Conservation (phyloP, 2,329 filamentous ascomycete species). For the Aspergillus terreus region DNA sequence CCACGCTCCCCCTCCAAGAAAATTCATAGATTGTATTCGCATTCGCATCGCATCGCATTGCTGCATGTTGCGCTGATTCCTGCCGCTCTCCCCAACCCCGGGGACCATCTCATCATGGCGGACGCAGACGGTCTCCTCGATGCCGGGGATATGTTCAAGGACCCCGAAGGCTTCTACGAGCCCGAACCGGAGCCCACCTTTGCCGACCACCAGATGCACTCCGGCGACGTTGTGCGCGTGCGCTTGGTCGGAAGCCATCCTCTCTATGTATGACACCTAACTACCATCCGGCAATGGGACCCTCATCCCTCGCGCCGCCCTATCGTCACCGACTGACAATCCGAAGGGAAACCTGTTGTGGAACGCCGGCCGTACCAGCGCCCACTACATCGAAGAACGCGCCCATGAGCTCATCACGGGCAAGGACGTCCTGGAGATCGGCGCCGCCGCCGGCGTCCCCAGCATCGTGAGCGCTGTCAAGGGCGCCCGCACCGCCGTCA, state of each 20-base stretch:
- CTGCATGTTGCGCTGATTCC: conserved; percentile 4
- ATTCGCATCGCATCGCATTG: neutral
- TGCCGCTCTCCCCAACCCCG: neutral
- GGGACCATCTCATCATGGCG: conserved; percentile 18
- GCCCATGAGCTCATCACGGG: conserved; percentile 57
- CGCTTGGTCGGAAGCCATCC: conserved; percentile 83
- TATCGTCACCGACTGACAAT: neutral
- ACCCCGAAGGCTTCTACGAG: conserved; percentile 76
- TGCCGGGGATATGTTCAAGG: conserved; percentile 63
- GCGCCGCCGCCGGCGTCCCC: conserved; percentile 81
- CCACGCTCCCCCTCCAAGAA: conserved; percentile 2
- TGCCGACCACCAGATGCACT: conserved; percentile 66
- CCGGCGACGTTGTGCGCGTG: conserved; percentile 63
- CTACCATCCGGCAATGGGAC: neutral
- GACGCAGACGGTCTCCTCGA: conserved; percentile 31
- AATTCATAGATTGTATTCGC: neutral
- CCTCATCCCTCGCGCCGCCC: neutral
- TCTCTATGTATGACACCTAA: conserved; percentile 61
- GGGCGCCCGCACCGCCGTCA: conserved; percentile 66
- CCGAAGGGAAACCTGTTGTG: conserved; percentile 75
- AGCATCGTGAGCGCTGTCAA: conserved; percentile 72
- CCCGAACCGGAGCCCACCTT: conserved; percentile 72
- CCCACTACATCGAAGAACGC: conserved; percentile 71
- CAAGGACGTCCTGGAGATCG: conserved; percentile 79
- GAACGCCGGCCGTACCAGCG: conserved; percentile 79